These are phyloP conservation scores for Lagenidium sp. DNA, from an alignment of 352 stramenopile species.

Conservation along the genomic window DNA sequence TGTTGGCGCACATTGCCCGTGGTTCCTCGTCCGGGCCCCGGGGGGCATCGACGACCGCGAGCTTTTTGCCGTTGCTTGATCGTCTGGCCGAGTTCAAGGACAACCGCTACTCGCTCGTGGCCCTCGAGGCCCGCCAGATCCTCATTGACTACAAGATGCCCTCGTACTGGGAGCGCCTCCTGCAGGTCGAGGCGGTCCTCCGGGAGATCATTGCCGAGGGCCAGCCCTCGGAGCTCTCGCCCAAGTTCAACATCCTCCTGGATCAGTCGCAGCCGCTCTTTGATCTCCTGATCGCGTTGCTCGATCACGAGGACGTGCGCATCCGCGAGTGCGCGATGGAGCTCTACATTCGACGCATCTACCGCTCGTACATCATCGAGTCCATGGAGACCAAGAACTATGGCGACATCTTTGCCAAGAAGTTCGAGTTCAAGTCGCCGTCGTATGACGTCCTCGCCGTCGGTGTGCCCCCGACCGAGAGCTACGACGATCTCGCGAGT, in stretches of 20 bases:
- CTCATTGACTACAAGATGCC: slow-evolving; percentile 96
- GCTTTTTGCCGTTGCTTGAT: slow-evolving; percentile 80
- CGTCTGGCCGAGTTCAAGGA: slow-evolving; percentile 83
- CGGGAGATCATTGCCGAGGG: slow-evolving; percentile 52
- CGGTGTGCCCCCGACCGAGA: slow-evolving; percentile 62
- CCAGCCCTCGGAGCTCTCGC: slow-evolving; percentile 34
- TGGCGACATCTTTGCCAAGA: slow-evolving; percentile 67
- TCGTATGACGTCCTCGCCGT: slow-evolving; percentile 73
- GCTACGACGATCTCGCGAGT: slow-evolving; percentile 73
- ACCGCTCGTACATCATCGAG: slow-evolving; percentile 80
- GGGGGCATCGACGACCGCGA: slow-evolving; percentile 44
- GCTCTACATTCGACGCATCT: slow-evolving; percentile 79
- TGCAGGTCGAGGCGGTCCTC: slow-evolving; percentile 68
- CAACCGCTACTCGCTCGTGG: slow-evolving; percentile 90
- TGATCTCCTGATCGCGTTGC: slow-evolving; percentile 71
- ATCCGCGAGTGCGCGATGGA: slow-evolving; percentile 73
- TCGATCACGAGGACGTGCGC: slow-evolving; percentile 54
- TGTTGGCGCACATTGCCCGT: slow-evolving; percentile 47
- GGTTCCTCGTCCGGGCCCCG: slow-evolving; percentile 23
- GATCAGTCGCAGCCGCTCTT: slow-evolving; percentile 84
- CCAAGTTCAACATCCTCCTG: slow-evolving; percentile 48
- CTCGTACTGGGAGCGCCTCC: slow-evolving; percentile 88
- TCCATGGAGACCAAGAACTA: slow-evolving; percentile 69
- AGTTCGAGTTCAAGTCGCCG: slow-evolving; percentile 81
- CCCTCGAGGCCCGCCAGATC: slow-evolving; percentile 92